These are phyloP conservation scores for Ceratobasidium theobromae DNA, from an alignment of 1,284 basidiomycete genomes.

Conservation along the genomic window DNA sequence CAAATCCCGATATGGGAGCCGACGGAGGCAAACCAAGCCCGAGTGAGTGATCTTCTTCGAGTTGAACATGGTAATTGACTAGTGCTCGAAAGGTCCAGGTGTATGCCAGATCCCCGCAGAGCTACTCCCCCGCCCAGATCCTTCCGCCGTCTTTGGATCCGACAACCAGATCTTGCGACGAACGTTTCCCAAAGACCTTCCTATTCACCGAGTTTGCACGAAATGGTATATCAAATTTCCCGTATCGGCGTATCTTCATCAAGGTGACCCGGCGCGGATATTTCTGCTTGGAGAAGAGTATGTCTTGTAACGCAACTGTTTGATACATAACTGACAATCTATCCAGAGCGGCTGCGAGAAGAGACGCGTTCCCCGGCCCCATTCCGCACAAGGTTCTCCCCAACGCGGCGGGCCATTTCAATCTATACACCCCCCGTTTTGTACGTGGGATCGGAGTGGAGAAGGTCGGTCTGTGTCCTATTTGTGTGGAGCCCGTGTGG, in stretches of 20 bases:
- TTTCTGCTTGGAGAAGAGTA: conserved; percentile 11
- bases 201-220: conserved; percentile 5
- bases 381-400: not conserved
- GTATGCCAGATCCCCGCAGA: not conserved
- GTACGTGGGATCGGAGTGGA: conserved; percentile 66
- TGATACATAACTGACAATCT: not conserved
- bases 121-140: conserved; percentile 6
- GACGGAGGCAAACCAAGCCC: not conserved
- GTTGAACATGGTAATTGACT: not conserved
- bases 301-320: not conserved
- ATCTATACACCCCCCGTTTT: conserved; percentile 77
- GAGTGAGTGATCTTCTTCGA: not conserved
- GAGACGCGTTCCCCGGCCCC: not conserved
- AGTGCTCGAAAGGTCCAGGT: not conserved
- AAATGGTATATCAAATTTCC: conserved; percentile 30
- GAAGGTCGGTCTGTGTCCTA: conserved; percentile 76
- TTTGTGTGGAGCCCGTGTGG: conserved; percentile 62
- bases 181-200: conserved; percentile 7
- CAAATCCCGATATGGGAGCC: not conserved
- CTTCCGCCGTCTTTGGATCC: not conserved
- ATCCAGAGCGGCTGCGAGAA: not conserved
- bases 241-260: conserved; percentile 25
- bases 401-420: conserved; percentile 40
- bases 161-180: not conserved
- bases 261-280: not conserved